Evolutionary conservation across 139 green algal species (phyloP).

Genomic region (Chlamydomonas eustigma): DNA sequence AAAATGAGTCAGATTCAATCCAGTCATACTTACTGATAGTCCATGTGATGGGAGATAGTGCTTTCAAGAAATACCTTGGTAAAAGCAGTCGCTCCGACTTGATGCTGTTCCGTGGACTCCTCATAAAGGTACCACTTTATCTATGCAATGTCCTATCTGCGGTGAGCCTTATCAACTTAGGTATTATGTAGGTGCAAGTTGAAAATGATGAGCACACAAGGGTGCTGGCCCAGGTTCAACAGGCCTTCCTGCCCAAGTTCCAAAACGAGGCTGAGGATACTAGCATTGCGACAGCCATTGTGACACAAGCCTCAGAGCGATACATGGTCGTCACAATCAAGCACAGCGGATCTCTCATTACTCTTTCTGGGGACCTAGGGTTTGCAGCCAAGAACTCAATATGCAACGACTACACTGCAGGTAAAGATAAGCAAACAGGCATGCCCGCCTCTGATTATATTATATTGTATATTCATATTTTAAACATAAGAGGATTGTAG

Average conservation of each 20-base stretch:
- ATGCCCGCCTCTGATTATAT: too few species aligned
- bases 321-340: slow-evolving; percentile 56
- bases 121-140: slow-evolving; percentile 51
- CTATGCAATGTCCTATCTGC: too few species aligned
- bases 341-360: slow-evolving; percentile 52
- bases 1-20: neutral
- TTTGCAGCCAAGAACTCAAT: slow-evolving; percentile 62
- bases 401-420: slow-evolving; percentile 50
- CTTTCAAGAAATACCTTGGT: slow-evolving; percentile 52
- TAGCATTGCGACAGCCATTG: slow-evolving; percentile 30
- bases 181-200: too few species aligned
- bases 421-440: too few species aligned
- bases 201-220: neutral
- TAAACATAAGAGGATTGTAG: too few species aligned
- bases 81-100: slow-evolving; percentile 41
- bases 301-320: slow-evolving; percentile 11
- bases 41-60: slow-evolving; percentile 42
- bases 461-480: too few species aligned
- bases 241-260: slow-evolving; percentile 65
- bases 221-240: slow-evolving; percentile 38
- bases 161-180: too few species aligned
- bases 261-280: slow-evolving; percentile 55
- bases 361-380: slow-evolving; percentile 33
- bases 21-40: slow-evolving; percentile 36
- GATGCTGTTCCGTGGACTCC: slow-evolving; percentile 45